Evolutionary conservation across 345 rosid species (phyloP).

Genomic region (Populus simonii): DNA sequence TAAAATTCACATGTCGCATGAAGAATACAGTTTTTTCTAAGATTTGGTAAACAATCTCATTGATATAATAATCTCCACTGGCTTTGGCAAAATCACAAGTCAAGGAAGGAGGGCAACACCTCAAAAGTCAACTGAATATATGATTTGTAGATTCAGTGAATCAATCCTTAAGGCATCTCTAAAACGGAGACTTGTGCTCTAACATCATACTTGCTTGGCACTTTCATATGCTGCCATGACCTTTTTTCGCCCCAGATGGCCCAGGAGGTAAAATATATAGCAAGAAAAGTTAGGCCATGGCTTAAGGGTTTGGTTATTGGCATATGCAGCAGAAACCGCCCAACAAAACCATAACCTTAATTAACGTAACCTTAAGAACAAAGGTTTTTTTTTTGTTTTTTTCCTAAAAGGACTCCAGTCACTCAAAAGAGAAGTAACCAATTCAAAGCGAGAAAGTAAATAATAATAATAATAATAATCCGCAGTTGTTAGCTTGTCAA

Average conservation of each 20-base stretch:
- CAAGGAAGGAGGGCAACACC: neutral
- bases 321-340: constrained; percentile 53
- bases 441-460: neutral
- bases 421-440: constrained; percentile 36
- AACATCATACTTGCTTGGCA: neutral
- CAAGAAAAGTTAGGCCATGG: constrained; percentile 1
- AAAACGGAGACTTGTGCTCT: neutral
- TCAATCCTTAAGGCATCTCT: neutral
- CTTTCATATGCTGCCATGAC: neutral
- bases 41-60: neutral
- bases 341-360: constrained; percentile 7
- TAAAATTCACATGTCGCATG: neutral
- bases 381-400: constrained; percentile 24
- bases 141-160: neutral
- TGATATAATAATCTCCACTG: neutral
- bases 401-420: constrained; percentile 29
- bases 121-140: neutral
- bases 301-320: constrained; percentile 44
- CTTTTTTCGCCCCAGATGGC: neutral
- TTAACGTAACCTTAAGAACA: constrained; percentile 45
- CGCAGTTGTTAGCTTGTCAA: neutral
- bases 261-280: constrained; percentile 19
- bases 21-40: neutral
- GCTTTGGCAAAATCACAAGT: neutral
- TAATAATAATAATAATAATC: neutral